Base-by-base conservation (phyloP, 164 flowering plant species). In the Litsea cubeba region DNA sequence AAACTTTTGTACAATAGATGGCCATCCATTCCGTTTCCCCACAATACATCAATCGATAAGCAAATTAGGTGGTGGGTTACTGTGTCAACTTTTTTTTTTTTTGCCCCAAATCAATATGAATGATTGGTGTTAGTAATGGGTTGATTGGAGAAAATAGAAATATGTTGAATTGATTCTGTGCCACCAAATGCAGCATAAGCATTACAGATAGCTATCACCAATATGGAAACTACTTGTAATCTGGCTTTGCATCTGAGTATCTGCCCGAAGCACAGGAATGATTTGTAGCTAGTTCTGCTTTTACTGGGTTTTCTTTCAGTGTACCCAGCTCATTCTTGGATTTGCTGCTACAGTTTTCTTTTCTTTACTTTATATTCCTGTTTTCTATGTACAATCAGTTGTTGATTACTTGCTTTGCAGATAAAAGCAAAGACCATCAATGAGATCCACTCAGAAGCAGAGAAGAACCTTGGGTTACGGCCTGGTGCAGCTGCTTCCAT, bases 371-470 rank as follows among this genome's bases (percentile, higher is more conserved):
- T 24, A 64, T 23, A 11, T 23, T 64, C 28, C 67, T 23, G 15
- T 5, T 10, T 23, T 40, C 46, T 0, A 40, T 40, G 46, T 8
- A 17, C 60, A 4, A 1, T 54, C 60, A 54, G 18, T 20, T 2
- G 5, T 15, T 20, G n/a, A 15, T 54, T 66, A 5, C 12, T 66
- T 2, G 22, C 28, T 66, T 76, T 63, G 49, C 77, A 95, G 99
- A 83, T 94, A 25, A 91, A 87, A 88, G 99, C 99, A 22, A 96
- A 94, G 84, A 96, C 93, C 20, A 91, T 96, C 54, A 88, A 82
- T 58, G 99, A 94, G 83, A 92, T 96, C 71, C 99, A 96, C 77
- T 78, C 92, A 1, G 99, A 96, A 73, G 98, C 98, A 40, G 99
- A 94, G 77, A 91, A 87, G 76, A 92, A 84, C 76, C 86, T 96